Percentiles rank a stretch among this genome's conserved stretches.
These are phyloP conservation scores for Debaryomyces castellii DNA, from an alignment of 805 yeast species.

Conservation along the genomic window DNA sequence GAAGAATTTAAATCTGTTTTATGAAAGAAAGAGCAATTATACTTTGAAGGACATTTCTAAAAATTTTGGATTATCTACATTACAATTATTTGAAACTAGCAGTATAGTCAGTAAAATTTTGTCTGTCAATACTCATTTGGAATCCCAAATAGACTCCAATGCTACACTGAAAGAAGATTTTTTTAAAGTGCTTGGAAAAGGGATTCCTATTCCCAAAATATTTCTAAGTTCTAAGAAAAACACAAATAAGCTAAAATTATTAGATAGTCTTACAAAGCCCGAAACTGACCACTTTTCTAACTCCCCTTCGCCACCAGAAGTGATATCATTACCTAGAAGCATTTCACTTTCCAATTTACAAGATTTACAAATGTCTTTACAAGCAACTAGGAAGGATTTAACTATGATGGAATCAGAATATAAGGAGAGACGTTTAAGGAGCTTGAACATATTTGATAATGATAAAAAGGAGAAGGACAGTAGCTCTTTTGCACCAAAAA, in stretches of 20 bases:
- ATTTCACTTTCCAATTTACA: slow-evolving; percentile 31
- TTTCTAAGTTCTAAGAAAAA: slow-evolving; percentile 15
- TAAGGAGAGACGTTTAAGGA: not conserved
- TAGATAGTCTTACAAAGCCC: not conserved
- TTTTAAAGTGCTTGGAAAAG: slow-evolving; percentile 6
- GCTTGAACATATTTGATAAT: not conserved
- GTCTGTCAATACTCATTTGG: not conserved
- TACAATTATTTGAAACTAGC: slow-evolving; percentile 5
- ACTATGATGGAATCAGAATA: not conserved
- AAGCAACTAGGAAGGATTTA: slow-evolving; percentile 21
- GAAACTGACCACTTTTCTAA: not conserved
- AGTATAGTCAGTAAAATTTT: not conserved
- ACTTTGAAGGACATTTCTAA: not conserved
- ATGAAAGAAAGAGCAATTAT: slow-evolving; percentile 1
- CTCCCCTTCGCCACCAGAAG: slow-evolving; percentile 4
- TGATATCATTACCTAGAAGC: slow-evolving; percentile 28
- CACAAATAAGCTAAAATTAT: not conserved
- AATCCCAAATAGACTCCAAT: not conserved
- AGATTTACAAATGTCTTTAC: slow-evolving; percentile 33
- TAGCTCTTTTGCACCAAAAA: not conserved
- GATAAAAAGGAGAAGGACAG: not conserved
- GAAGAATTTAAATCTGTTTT: not conserved
- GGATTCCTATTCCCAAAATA: slow-evolving; percentile 18
- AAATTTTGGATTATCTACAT: slow-evolving; percentile 13
- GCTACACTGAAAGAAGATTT: not conserved